A percentile compares a stretch with the other conserved stretches of the same genome.
phyloP scores from a whole-genome alignment of 805 yeast genomes.

The Priceomyces medius region DNA sequence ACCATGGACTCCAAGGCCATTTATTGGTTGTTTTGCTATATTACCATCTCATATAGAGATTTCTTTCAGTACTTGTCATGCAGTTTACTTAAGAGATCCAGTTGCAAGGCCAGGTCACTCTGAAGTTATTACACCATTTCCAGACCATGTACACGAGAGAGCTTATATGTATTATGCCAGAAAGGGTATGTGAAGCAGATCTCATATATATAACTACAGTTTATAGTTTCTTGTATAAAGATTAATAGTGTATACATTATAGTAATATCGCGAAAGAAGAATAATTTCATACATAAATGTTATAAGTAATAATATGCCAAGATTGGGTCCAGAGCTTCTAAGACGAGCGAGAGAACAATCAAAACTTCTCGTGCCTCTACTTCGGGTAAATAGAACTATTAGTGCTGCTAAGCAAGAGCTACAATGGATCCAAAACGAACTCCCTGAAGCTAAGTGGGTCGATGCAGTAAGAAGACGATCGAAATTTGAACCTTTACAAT shows the following conservation, averaged over 20 bases:
- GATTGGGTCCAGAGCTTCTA: conserved; percentile 28
- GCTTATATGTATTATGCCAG: conserved; percentile 92
- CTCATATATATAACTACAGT: conserved; percentile 1
- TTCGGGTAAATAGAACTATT: conserved; percentile 29
- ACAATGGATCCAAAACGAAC: conserved; percentile 61
- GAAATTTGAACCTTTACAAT: conserved; percentile 70
- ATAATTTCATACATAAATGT: background rate
- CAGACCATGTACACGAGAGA: conserved; percentile 78
- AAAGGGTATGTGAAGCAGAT: conserved; percentile 56
- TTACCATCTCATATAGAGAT: conserved; percentile 90
- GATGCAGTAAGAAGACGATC: conserved; percentile 56
- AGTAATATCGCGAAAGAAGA: background rate
- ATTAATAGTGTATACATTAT: background rate
- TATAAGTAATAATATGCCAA: conserved; percentile 22
- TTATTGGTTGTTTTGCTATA: conserved; percentile 87
- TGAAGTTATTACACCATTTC: conserved; percentile 91
- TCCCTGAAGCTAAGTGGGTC: conserved; percentile 47
- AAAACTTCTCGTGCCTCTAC: conserved; percentile 30
- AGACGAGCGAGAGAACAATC: conserved; percentile 27
- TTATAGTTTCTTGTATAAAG: conserved; percentile 2
- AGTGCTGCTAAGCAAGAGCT: conserved; percentile 55
- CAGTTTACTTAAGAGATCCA: conserved; percentile 95
- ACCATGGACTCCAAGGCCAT: conserved; percentile 95
- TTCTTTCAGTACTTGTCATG: conserved; percentile 89
- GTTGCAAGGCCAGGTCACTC: conserved; percentile 96